Base-by-base conservation (phyloP, 768 basidiomycete species). In the Nidula microcarpa region DNA sequence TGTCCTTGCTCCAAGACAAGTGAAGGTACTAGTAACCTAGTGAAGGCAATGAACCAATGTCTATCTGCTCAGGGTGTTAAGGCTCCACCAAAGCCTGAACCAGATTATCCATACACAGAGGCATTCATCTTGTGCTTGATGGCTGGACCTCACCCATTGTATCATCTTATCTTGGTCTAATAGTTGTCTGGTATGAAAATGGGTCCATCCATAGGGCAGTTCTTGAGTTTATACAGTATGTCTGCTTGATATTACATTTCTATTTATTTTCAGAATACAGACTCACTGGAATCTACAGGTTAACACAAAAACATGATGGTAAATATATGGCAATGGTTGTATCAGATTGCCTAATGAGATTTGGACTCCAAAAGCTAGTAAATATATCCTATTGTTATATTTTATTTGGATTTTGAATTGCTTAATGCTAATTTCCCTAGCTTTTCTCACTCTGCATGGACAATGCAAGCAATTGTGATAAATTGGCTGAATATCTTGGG, bases 141-240 rank as follows among this genome's bases (percentile, higher is more conserved):
- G 65, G 72, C 14, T 72, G 72, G 70, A 69, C 68, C 1, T 57
- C 64, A 13, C 69, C 69, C 9, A 49, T 67, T 18, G 56, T 55
- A 0, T 49, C 56, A 6, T 64, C 65, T 6, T 70, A 64, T 50
- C 63, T 71, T 13, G 68, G 71, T 2, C 51, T 70, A 39, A 67
- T 68, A 17, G 52, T 74, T 14, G 48, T 63, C 6, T 65, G 64
- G 71, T 62, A 54, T 58, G 55, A 55, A 1, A 33, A 59, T 13
- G 69, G 71, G 2, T 36, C 39, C 10, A 66, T 71, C 10, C 62
- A 66, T 49, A 61, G 58, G 6, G 51, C 61, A 5, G 60, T 68
- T 18, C 58, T 74, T 2, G 72, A 72, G 45, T 74, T 72, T 53
- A 64, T 70, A 13, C 50, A 60, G 68, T 71, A 51, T 49, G 49